Conservation (phyloP, 2,329 filamentous ascomycete genomes). For the Capronia epimyces region DNA sequence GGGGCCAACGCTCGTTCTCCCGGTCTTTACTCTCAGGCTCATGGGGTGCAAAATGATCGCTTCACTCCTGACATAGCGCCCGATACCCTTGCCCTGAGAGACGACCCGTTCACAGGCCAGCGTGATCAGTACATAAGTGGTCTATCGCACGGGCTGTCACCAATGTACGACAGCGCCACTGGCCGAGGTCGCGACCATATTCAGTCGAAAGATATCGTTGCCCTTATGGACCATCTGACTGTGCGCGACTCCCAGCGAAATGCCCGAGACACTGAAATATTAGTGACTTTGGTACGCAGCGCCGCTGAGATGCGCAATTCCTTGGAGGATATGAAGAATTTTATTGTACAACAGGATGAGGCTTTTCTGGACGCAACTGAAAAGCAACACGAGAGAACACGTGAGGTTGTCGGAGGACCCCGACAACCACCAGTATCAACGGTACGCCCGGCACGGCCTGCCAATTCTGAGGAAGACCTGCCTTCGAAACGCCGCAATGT, state of each 20-base stretch:
- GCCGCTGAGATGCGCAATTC: slow-evolving; percentile 96
- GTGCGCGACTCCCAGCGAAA: slow-evolving; percentile 95
- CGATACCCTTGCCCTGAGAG: slow-evolving; percentile 30
- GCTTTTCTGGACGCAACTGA: slow-evolving; percentile 82
- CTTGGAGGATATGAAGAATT: slow-evolving; percentile 89
- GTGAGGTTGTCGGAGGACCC: slow-evolving; percentile 77
- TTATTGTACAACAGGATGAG: slow-evolving; percentile 84
- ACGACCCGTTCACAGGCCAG: slow-evolving; percentile 62
- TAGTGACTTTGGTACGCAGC: slow-evolving; percentile 87
- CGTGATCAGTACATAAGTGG: slow-evolving; percentile 67
- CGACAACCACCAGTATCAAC: slow-evolving; percentile 67
- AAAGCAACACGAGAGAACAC: slow-evolving; percentile 79
- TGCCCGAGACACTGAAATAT: slow-evolving; percentile 90
- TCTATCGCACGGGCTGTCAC: slow-evolving; percentile 90
- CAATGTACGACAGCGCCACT: slow-evolving; percentile 83
- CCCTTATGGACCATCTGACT: slow-evolving; percentile 96
- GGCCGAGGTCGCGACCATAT: slow-evolving; percentile 86
- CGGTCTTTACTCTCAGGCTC: slow-evolving; percentile 18
- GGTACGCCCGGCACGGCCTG: slow-evolving; percentile 50
- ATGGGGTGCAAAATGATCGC: slow-evolving; percentile 14
- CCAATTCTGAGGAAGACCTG: slow-evolving; percentile 52
- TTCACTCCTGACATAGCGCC: slow-evolving; percentile 12
- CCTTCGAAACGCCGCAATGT: slow-evolving; percentile 82
- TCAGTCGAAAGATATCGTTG: slow-evolving; percentile 92
- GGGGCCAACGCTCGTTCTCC: slow-evolving; percentile 44